These are phyloP conservation scores for Neophaeococcomyces mojaviensis DNA, from an alignment of 2,329 filamentous ascomycete genomes.

Conservation along the genomic window DNA sequence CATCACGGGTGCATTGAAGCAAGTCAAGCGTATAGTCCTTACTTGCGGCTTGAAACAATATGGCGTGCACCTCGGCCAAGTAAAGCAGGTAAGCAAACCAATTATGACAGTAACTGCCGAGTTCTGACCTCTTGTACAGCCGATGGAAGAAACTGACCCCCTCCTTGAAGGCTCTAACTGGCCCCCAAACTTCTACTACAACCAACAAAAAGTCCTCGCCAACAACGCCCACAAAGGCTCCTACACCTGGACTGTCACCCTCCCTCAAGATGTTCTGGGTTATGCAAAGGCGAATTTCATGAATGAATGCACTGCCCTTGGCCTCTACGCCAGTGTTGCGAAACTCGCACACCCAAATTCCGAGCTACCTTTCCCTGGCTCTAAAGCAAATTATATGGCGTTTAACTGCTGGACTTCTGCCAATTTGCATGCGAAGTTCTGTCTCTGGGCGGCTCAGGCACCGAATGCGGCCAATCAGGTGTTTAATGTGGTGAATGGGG, in stretches of 20 bases:
- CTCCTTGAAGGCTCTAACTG: constrained; percentile 33
- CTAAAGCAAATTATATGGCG: constrained; percentile 27
- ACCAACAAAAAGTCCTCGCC: constrained; percentile 40
- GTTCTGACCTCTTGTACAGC: too few relatives aligned
- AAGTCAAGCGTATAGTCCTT: constrained; percentile 43
- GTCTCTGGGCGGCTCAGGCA: constrained; percentile 30
- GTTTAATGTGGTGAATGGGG: constrained; percentile 38
- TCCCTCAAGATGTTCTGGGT: constrained; percentile 41
- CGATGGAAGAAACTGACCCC: constrained; percentile 41
- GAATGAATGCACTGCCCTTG: constrained; percentile 35
- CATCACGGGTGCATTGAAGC: constrained; percentile 33
- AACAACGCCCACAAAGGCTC: constrained; percentile 25
- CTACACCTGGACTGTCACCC: constrained; percentile 38
- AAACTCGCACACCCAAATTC: constrained; percentile 13
- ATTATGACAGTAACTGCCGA: too few relatives aligned
- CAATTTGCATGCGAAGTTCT: constrained; percentile 30
- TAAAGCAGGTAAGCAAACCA: too few relatives aligned
- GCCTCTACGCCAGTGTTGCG: constrained; percentile 31
- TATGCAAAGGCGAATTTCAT: constrained; percentile 36
- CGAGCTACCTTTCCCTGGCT: constrained; percentile 30
- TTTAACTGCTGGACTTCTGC: constrained; percentile 31
- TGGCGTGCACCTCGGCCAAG: constrained; percentile 43
- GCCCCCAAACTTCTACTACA: constrained; percentile 47
- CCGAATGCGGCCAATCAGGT: constrained; percentile 29
- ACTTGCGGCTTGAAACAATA: constrained; percentile 48